These are phyloP conservation scores for Backusella westeae DNA, from an alignment of 192 early-diverging fungal species.

Conservation along the genomic window DNA sequence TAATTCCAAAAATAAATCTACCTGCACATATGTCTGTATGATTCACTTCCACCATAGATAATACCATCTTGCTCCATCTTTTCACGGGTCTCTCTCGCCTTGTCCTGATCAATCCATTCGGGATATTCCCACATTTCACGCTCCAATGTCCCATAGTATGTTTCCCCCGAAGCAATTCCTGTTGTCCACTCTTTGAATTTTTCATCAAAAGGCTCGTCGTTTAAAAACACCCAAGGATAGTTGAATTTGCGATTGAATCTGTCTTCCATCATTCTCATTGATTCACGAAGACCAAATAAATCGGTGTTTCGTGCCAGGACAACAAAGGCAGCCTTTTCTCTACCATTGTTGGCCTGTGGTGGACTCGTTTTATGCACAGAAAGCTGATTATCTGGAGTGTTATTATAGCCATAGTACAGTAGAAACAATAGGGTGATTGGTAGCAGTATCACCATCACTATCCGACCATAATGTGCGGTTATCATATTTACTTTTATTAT, in stretches of 20 bases:
- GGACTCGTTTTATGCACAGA: neutral
- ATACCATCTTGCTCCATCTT: slow-evolving; percentile 53
- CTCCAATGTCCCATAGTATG: slow-evolving; percentile 49
- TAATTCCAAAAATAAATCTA: neutral
- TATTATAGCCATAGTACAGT: neutral
- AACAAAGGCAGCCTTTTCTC: slow-evolving; percentile 66
- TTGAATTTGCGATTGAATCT: slow-evolving; percentile 76
- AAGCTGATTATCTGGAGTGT: neutral
- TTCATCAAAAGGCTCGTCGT: slow-evolving; percentile 70
- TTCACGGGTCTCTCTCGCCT: slow-evolving; percentile 46
- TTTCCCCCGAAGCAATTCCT: slow-evolving; percentile 54
- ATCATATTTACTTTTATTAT: neutral
- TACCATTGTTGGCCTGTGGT: neutral
- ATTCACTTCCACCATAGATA: slow-evolving; percentile 63
- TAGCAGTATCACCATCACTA: slow-evolving; percentile 4
- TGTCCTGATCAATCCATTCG: slow-evolving; percentile 65
- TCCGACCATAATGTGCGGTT: slow-evolving; percentile 14
- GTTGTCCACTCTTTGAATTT: slow-evolving; percentile 60
- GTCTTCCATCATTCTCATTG: slow-evolving; percentile 72
- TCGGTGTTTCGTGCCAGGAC: slow-evolving; percentile 76
- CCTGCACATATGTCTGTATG: slow-evolving; percentile 78
- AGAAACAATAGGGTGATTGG: neutral
- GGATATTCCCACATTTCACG: slow-evolving; percentile 76
- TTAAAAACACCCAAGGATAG: slow-evolving; percentile 89
- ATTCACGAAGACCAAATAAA: slow-evolving; percentile 47